Percentiles rank a stretch among this genome's conserved stretches.
phyloP scores from a whole-genome alignment of 805 yeast genomes.

The Kuraishia piskuri region DNA sequence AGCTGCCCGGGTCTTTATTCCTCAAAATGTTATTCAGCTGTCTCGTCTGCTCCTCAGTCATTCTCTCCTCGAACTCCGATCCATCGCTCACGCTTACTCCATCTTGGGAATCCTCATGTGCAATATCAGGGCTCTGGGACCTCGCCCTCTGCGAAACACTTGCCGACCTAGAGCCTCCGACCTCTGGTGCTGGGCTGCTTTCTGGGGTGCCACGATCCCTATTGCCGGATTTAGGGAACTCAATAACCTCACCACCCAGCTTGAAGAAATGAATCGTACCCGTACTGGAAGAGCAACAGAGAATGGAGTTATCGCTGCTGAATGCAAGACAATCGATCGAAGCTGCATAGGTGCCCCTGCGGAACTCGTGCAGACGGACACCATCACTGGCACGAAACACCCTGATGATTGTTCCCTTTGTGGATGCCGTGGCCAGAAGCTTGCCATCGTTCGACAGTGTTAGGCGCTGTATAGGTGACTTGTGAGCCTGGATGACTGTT shows the following conservation, averaged over 20 bases:
- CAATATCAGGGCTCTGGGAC: not conserved
- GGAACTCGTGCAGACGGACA: constrained; percentile 55
- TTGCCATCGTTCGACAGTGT: constrained; percentile 69
- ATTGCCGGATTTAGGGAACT: not conserved
- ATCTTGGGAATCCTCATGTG: constrained; percentile 9
- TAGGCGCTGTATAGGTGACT: constrained; percentile 60
- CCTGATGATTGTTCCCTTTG: constrained; percentile 82
- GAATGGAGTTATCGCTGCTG: constrained; percentile 56
- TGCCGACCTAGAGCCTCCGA: not conserved
- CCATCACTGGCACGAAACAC: constrained; percentile 68
- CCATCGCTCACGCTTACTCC: constrained; percentile 18
- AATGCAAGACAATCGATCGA: constrained; percentile 70
- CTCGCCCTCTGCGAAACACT: constrained; percentile 5
- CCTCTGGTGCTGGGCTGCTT: not conserved
- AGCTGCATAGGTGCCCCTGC: constrained; percentile 84
- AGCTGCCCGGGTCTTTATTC: constrained; percentile 2
- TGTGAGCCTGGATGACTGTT: constrained; percentile 82
- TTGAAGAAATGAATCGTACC: constrained; percentile 90
- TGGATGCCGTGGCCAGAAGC: constrained; percentile 80
- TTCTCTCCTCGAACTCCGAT: constrained; percentile 23
- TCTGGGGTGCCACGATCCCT: not conserved
- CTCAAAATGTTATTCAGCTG: constrained; percentile 5
- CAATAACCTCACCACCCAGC: constrained; percentile 21
- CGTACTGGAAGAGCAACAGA: constrained; percentile 82
- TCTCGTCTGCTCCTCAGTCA: constrained; percentile 13